Percentiles rank a stretch among this genome's conserved stretches.
phyloP scores from a whole-genome alignment of 768 basidiomycete species.

The Psilocybe azurescens region DNA sequence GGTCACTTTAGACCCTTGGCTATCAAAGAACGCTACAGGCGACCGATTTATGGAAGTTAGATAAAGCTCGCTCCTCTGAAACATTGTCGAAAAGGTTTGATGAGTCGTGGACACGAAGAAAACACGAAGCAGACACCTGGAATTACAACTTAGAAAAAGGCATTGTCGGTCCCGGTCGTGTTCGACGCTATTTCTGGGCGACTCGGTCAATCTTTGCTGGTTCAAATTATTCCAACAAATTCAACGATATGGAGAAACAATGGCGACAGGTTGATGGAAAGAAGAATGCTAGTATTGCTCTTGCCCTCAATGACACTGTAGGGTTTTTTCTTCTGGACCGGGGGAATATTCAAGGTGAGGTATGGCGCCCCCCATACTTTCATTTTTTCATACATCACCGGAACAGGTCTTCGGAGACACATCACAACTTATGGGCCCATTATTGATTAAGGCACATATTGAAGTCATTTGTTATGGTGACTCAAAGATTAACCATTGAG shows the following conservation, averaged over 20 bases:
- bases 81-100: slow-evolving; percentile 59
- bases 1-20: slow-evolving; percentile 51
- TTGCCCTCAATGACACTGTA: slow-evolving; percentile 67
- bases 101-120: slow-evolving; percentile 55
- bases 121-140: slow-evolving; percentile 56
- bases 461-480: neutral
- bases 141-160: slow-evolving; percentile 54
- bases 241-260: slow-evolving; percentile 36
- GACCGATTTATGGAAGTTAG: slow-evolving; percentile 76
- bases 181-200: slow-evolving; percentile 46
- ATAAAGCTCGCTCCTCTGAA: slow-evolving; percentile 51
- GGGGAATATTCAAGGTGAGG: slow-evolving; percentile 61
- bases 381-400: neutral
- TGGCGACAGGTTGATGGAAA: slow-evolving; percentile 53
- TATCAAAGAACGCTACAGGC: slow-evolving; percentile 78
- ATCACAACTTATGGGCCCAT: slow-evolving; percentile 63
- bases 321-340: slow-evolving; percentile 65
- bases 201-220: slow-evolving; percentile 34
- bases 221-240: slow-evolving; percentile 29
- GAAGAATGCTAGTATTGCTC: slow-evolving; percentile 56
- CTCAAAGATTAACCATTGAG: neutral
- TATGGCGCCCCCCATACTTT: neutral
- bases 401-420: slow-evolving; percentile 64
- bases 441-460: slow-evolving; percentile 56
- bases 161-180: slow-evolving; percentile 44